Evolutionary conservation across 2,329 filamentous ascomycete species (phyloP), one percentile per base, ranked within the genome.

Genomic region (Leptographium flavum): DNA sequence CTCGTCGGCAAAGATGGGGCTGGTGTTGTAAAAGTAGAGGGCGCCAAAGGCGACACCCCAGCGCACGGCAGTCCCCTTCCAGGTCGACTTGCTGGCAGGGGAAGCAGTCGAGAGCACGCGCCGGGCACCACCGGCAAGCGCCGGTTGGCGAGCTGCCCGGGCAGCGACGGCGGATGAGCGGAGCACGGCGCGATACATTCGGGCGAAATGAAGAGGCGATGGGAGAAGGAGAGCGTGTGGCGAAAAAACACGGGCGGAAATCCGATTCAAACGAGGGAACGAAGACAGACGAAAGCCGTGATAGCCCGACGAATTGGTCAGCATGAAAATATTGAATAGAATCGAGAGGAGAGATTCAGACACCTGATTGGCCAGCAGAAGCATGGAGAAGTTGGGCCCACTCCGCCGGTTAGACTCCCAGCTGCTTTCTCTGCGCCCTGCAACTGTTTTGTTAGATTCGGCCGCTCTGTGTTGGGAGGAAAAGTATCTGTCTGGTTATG

Each of bases 1-100:
- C 62, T 93, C 82, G 56, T 95, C 86, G 15, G 87, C 84, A 62
- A 96, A 96, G 21, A 87, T 70, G 45, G 79, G 75, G 57, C 82
- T 90, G 8, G 87, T 95, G 68, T 87, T 94, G 64, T 96, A 98
- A 64, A 85, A 95, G 67, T 96, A 98, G 42, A 96, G 67, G 39
- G 81, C 79, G 19, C 74, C 86, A 48, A 69, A 71, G 0, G 86
- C 88, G 46, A 92, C 59, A 52, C 79, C 85, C 76, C 87, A 82
- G 67, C 90, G 75, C 56, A 76, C 60, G 4, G 71, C 72, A 43
- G 79, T 71, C 61, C 79, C 82, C 73, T 88, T 94, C 84, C 86
- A 94, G 60, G 79, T 83, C 60, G 86, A 70, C 56, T 77, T 77
- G 66, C 79, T 84, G 57, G 76, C 68, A 52, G 76, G 70, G 4